Base-by-base conservation (phyloP, 805 yeast genomes). In the Cyberlindnera bimundalis region DNA sequence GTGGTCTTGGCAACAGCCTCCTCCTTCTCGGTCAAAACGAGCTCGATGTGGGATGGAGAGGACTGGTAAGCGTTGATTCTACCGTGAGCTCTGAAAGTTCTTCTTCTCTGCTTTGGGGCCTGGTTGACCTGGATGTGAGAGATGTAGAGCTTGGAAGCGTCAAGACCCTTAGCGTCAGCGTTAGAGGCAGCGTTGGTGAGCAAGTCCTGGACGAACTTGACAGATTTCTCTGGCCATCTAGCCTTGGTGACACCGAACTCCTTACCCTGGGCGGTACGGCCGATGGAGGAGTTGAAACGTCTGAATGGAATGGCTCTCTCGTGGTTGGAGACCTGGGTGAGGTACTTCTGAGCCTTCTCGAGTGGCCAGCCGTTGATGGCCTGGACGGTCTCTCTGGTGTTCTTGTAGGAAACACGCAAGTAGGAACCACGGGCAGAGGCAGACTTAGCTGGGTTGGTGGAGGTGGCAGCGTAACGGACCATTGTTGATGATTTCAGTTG, bases 21-120 rank as follows among this genome's bases (percentile, higher is more conserved):
- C 61, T 78, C 93, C 74, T 81, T 86, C 82, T 93, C 99, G 66
- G 96, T 84, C 64, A 93, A 78, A 68, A 88, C 82, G 68, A 93
- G 79, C 81, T 93, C 99, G 71, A 93, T 91, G 86, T 93, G 99
- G 66, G 95, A 90, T 71, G 99, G 99, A 65, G 90, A 79, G 50
- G 98, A 87, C 79, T 89, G 95, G 93, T 89, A 93, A 66, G 96
- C 96, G 78, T 91, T 93, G 72, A 89, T 87, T 84, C 99, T 93
- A 86, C 99, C 99, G 84, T 91, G 98, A 66, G 99, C 99, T 84
- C 99, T 90, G 96, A 79, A 93, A 68, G 99, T 93, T 80, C 99
- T 89, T 81, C 99, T 91, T 83, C 98, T 93, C 79, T 88, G 95
- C 79, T 89, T 89, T 78, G 99, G 99, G 66, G 99, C 99, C 74